Evolutionary conservation across 192 early-diverging fungal genomes (phyloP).

Genomic region (Jimgerdemannia flammicorona): DNA sequence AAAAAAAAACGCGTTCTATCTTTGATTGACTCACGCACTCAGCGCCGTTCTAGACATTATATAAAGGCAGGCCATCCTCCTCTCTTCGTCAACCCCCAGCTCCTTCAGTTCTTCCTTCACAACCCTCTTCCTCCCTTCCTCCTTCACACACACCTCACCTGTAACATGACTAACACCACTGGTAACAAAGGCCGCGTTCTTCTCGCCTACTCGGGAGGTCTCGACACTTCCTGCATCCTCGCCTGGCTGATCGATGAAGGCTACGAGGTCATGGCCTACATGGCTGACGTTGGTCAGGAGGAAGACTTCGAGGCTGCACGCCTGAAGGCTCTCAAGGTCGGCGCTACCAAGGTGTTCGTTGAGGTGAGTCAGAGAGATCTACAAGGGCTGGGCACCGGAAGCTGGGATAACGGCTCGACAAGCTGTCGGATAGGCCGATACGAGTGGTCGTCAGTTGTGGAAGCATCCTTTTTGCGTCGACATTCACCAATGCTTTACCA

Average conservation of each 20-base stretch:
- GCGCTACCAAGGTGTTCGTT: conserved; percentile 92
- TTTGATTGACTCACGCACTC: background rate
- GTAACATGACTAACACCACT: conserved; percentile 37
- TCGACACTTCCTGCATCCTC: conserved; percentile 99
- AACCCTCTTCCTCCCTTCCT: conserved; percentile 3
- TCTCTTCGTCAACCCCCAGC: too few relatives aligned
- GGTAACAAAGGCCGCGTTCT: conserved; percentile 81
- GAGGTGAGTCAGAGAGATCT: conserved; percentile 50
- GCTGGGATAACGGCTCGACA: too few relatives aligned
- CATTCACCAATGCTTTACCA: background rate
- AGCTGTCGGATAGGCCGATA: too few relatives aligned
- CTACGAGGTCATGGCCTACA: conserved; percentile 95
- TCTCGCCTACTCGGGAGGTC: conserved; percentile 96
- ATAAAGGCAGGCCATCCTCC: too few relatives aligned
- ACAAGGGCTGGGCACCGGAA: too few relatives aligned
- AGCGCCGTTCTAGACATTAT: too few relatives aligned
- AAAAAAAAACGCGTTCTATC: background rate
- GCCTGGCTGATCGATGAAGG: conserved; percentile 98
- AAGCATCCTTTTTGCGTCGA: too few relatives aligned
- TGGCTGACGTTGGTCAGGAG: conserved; percentile 98
- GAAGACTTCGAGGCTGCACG: conserved; percentile 96
- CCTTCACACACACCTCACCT: background rate
- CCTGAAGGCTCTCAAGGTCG: conserved; percentile 88
- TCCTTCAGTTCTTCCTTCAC: background rate
- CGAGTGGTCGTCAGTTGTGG: too few relatives aligned